phyloP scores from a whole-genome alignment of 2,329 filamentous ascomycete species.

The Phyllosticta ampelicida region DNA sequence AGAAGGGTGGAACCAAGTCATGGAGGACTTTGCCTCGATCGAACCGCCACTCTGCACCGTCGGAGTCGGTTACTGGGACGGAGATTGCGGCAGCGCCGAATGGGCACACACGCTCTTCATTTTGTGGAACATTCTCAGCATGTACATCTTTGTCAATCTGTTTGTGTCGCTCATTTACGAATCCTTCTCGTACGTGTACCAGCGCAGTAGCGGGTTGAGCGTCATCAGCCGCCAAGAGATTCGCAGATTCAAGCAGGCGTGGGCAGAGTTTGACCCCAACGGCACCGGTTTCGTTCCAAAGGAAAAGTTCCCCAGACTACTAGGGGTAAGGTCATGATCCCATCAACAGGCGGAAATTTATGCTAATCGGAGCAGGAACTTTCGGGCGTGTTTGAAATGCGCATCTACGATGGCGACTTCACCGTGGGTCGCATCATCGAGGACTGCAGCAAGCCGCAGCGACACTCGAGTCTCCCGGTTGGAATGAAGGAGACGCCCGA shows the following conservation, averaged over 20 bases:
- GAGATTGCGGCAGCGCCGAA: slow-evolving; percentile 81
- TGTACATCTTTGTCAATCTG: slow-evolving; percentile 98
- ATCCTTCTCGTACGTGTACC: slow-evolving; percentile 98
- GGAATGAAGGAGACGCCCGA: slow-evolving; percentile 27
- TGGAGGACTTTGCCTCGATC: slow-evolving; percentile 87
- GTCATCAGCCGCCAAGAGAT: slow-evolving; percentile 89
- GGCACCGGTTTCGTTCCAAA: slow-evolving; percentile 87
- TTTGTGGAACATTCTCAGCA: slow-evolving; percentile 97
- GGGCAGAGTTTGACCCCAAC: slow-evolving; percentile 87
- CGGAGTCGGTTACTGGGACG: slow-evolving; percentile 61
- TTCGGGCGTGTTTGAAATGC: slow-evolving; percentile 93
- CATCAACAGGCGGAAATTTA: slow-evolving; percentile 9
- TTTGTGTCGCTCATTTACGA: slow-evolving; percentile 99
- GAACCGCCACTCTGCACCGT: slow-evolving; percentile 71
- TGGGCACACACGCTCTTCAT: slow-evolving; percentile 91
- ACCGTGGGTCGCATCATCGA: slow-evolving; percentile 81
- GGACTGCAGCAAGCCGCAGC: slow-evolving; percentile 55
- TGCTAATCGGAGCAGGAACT: slow-evolving; percentile 47
- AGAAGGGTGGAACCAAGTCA: slow-evolving; percentile 92
- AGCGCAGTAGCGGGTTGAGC: slow-evolving; percentile 84
- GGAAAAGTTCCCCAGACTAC: slow-evolving; percentile 74
- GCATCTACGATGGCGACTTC: slow-evolving; percentile 85
- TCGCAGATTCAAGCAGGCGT: slow-evolving; percentile 93
- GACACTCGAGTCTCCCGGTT: slow-evolving; percentile 38
- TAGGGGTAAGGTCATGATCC: slow-evolving; percentile 49